Percentiles rank a stretch among this genome's conserved stretches.
These are phyloP conservation scores for Nannochloropsis gaditana DNA, from an alignment of 108 stramenopile species.

Conservation along the genomic window DNA sequence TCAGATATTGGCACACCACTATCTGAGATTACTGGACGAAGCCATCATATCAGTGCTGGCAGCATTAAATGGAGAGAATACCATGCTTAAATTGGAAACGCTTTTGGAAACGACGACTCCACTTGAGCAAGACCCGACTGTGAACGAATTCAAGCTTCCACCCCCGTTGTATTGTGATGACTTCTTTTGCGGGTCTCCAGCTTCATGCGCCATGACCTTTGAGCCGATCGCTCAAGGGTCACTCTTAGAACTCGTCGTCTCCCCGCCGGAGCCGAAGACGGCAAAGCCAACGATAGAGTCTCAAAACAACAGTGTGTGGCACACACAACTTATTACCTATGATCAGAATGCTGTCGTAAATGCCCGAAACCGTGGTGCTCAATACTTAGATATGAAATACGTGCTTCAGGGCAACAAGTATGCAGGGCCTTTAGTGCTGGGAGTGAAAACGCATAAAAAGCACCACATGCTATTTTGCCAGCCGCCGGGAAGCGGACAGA, in stretches of 20 bases:
- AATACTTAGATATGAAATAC: neutral
- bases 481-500: neutral
- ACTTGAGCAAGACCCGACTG: too few relatives aligned
- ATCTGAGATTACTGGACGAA: neutral
- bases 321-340: neutral
- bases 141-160: neutral
- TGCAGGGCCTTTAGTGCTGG: neutral
- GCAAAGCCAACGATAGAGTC: neutral
- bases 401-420: neutral
- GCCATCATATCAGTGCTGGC: too few relatives aligned
- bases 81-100: too few relatives aligned
- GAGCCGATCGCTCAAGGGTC: neutral
- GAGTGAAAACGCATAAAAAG: neutral
- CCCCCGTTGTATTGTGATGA: neutral
- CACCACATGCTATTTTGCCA: neutral
- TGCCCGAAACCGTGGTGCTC: neutral
- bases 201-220: constrained; percentile 7
- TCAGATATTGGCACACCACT: neutral
- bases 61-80: too few relatives aligned
- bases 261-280: neutral
- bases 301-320: neutral
- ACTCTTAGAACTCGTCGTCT: neutral
- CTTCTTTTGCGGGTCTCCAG: neutral
- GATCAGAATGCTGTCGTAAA: neutral
- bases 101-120: too few relatives aligned